phyloP scores from a whole-genome alignment of 352 stramenopile genomes.

The Globisporangium mamillatum region DNA sequence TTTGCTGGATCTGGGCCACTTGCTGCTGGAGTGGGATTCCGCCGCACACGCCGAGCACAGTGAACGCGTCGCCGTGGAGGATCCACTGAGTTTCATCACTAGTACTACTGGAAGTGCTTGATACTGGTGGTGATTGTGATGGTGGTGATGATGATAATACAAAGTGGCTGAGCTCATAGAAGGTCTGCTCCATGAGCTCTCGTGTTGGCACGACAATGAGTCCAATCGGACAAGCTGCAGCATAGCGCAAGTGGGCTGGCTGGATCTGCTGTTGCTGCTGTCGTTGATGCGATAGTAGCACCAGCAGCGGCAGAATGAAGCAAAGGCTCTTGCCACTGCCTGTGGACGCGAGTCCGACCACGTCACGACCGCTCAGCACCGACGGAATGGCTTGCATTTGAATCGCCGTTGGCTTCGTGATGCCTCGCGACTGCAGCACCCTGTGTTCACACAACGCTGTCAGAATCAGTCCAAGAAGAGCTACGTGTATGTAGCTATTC shows the following conservation, averaged over 20 bases:
- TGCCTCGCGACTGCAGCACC: slow-evolving; percentile 29
- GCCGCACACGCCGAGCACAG: slow-evolving; percentile 47
- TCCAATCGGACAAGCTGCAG: slow-evolving; percentile 36
- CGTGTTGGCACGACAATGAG: slow-evolving; percentile 94
- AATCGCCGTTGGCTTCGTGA: slow-evolving; percentile 92
- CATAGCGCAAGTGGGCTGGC: slow-evolving; percentile 45
- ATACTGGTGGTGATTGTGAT: neutral
- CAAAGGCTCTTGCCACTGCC: slow-evolving; percentile 95
- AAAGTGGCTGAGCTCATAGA: slow-evolving; percentile 55
- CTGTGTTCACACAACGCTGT: slow-evolving; percentile 14
- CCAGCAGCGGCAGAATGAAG: slow-evolving; percentile 93
- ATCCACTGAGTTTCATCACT: slow-evolving; percentile 40
- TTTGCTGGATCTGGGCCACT: slow-evolving; percentile 25
- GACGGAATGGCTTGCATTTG: slow-evolving; percentile 95
- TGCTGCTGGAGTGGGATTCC: slow-evolving; percentile 36
- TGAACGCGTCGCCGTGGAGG: slow-evolving; percentile 10
- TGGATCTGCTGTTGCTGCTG: slow-evolving; percentile 31
- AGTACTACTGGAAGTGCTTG: neutral
- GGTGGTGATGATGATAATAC: neutral
- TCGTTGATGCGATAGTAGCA: slow-evolving; percentile 33
- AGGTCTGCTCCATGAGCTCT: slow-evolving; percentile 96
- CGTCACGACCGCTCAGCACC: slow-evolving; percentile 82
- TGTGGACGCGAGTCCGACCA: slow-evolving; percentile 92
- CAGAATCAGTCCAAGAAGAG: neutral
- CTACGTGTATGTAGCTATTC: neutral